Base-by-base conservation (phyloP, 148 eudicot species). In the Cornus suecica region DNA sequence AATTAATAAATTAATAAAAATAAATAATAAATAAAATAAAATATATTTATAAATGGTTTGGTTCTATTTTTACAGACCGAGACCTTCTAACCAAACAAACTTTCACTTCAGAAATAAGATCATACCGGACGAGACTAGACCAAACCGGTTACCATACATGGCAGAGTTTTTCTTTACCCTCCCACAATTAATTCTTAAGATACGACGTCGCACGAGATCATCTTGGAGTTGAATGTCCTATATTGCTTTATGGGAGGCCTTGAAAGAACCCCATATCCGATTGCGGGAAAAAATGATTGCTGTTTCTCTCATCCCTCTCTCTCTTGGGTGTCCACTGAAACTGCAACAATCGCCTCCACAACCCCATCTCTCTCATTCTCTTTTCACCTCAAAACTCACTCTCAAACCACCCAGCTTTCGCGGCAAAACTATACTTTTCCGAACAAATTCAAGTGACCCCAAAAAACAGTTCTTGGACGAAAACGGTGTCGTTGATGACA, bases 401-500 rank as follows among this genome's bases (percentile, higher is more conserved):
- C 60, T 52, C 10, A 31, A 75, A 65, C 63, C 84, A 4, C 77
- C 73, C 8, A 73, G 6, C 14, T 68, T 28, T 32, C 73, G 80
- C 56, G 54, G 58, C 18, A 74, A 65, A 67, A 76, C 58, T 51
- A 42, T 67, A 31, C 70, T 63, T 73, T 24, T 48, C 13, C 72
- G 83, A 77, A 84, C 88, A 77, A 82, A 80, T 62, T 79, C 83
- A 1, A 78, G 72, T 68, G 85, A 81, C 27, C 76, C 74, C 20
- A 68, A 71, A 65, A 87, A 79, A 51, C 30, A 20, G 60, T 91
- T 86, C 78, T 69, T 77, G 84, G 85, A 92, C 68, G 93, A 92
- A 78, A 85, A 90, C 41, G 96, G 91, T 48, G 88, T 61, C 65
- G 85, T 94, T 30, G 86, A 89, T 26, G 99, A 94, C 70, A 86